Evolutionary conservation across 202 grass and related monocot species (phyloP), one percentile per base, ranked within the genome.

Genomic region (Elaeis oleifera): DNA sequence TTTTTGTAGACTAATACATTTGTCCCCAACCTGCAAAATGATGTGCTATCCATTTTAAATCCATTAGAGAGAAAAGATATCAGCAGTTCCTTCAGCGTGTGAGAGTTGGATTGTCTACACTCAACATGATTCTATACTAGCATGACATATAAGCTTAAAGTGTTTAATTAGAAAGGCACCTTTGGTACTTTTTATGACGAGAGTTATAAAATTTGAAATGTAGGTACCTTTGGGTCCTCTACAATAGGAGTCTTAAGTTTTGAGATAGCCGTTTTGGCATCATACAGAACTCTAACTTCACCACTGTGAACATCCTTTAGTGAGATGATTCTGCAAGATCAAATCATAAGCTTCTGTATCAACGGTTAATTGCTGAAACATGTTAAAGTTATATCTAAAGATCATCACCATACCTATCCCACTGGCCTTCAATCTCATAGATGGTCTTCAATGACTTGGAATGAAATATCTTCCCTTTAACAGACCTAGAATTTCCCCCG

Each of bases 391-490:
- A 2, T 4, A 32, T 54, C 24, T 21, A 23, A 13, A 18, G 22
- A 73, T 29, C 6, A 24, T 16, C 58, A 31, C 56, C 27, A 50
- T 52, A 78, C 80, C 56, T 63, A 15, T 99, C 94, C 94, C 94
- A 99, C 0, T 81, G 76, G 3, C 94, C 94, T 1, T 83, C 68
- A 8, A 99, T 86, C 81, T 89, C 85, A 17, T 63, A 81, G 52
- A 90, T 15, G 0, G 71, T 61, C 9, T 70, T 82, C 0, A 23
- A 3, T 4, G 76, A 53, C 1, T 21, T 23, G 0, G 88, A 81
- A n/a, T 54, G 32, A 18, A 74, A 75, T 14, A 99, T 71, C 48
- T 68, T 89, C 3, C 94, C 88, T 54, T 67, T 84, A 0, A 99
- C 62, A 20, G 80, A 86, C 4, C 85, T 61, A 0, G 74, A 55